Evolutionary conservation across 2,329 filamentous ascomycete species (phyloP).

Genomic region (Camillea tinctor): DNA sequence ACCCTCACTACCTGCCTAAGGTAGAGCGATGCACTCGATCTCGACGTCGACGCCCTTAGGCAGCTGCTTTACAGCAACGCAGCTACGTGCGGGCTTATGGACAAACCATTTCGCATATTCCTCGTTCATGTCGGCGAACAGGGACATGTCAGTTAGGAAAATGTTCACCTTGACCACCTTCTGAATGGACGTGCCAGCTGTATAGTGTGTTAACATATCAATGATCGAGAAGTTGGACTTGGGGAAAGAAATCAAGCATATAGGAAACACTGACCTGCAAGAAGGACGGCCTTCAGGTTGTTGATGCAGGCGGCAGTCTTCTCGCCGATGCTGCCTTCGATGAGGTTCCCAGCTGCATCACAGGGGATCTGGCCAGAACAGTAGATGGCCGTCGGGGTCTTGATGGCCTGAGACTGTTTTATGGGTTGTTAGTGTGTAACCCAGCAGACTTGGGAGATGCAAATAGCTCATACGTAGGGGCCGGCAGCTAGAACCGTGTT

Average conservation of each 20-base stretch:
- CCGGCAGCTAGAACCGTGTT: conserved; percentile 49
- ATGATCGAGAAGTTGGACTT: neutral
- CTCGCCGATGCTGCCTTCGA: conserved; percentile 61
- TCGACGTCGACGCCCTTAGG: conserved; percentile 85
- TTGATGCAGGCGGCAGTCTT: conserved; percentile 64
- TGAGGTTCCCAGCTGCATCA: conserved; percentile 53
- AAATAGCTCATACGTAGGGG: conserved; percentile 54
- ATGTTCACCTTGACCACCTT: conserved; percentile 90
- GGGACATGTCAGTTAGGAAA: conserved; percentile 87
- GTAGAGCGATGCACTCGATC: conserved; percentile 82
- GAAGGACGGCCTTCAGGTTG: conserved; percentile 82
- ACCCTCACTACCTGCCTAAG: conserved; percentile 28
- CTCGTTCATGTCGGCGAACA: conserved; percentile 84
- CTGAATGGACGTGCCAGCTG: conserved; percentile 71
- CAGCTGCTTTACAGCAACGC: conserved; percentile 84
- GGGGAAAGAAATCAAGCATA: too few species aligned
- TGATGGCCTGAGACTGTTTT: conserved; percentile 63
- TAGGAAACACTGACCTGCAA: conserved; percentile 43
- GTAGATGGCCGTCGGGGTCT: conserved; percentile 64
- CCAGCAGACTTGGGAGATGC: neutral
- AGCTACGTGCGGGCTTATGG: conserved; percentile 84
- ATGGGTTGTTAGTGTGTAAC: conserved; percentile 9
- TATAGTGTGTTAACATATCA: neutral
- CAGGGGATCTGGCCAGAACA: conserved; percentile 73
- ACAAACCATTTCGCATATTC: conserved; percentile 82